These are phyloP conservation scores for Cladosporium sp. DNA, from an alignment of 2,329 filamentous ascomycete genomes.

Conservation along the genomic window DNA sequence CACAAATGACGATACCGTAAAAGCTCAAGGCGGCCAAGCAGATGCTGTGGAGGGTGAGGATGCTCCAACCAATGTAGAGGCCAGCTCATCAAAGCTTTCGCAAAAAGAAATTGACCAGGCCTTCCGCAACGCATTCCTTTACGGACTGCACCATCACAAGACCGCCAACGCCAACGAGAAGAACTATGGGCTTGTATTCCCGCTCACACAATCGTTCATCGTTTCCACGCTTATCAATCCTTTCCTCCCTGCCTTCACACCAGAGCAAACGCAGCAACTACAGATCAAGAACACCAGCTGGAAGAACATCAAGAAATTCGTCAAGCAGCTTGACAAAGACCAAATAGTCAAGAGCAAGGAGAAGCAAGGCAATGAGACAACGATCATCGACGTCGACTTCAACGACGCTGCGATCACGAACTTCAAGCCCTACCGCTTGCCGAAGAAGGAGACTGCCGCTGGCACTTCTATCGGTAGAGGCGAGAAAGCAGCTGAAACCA, in stretches of 20 bases:
- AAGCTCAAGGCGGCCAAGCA: constrained; percentile 38
- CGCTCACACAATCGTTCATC: constrained; percentile 64
- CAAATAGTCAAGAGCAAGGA: constrained; percentile 66
- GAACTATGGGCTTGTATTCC: constrained; percentile 61
- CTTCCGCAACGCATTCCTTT: constrained; percentile 66
- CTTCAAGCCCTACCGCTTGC: constrained; percentile 65
- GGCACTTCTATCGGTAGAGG: constrained; percentile 41
- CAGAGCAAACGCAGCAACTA: constrained; percentile 58
- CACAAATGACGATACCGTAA: constrained; percentile 28
- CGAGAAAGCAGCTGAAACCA: constrained; percentile 42
- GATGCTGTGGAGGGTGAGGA: constrained; percentile 29
- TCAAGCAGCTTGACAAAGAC: constrained; percentile 67
- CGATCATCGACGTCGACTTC: constrained; percentile 67
- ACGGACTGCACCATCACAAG: constrained; percentile 62
- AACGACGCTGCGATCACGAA: constrained; percentile 54
- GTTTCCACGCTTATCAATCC: constrained; percentile 67
- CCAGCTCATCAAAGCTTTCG: constrained; percentile 50
- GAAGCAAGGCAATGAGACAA: constrained; percentile 63
- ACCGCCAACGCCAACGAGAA: constrained; percentile 54
- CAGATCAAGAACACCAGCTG: constrained; percentile 71
- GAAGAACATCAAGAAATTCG: constrained; percentile 71
- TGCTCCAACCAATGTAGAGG: constrained; percentile 39
- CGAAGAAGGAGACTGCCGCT: constrained; percentile 55
- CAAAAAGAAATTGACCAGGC: constrained; percentile 68
- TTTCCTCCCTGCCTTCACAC: constrained; percentile 61